These are phyloP conservation scores for Terfezia boudieri DNA, from an alignment of 495 filamentous ascomycete genomes.

Conservation along the genomic window DNA sequence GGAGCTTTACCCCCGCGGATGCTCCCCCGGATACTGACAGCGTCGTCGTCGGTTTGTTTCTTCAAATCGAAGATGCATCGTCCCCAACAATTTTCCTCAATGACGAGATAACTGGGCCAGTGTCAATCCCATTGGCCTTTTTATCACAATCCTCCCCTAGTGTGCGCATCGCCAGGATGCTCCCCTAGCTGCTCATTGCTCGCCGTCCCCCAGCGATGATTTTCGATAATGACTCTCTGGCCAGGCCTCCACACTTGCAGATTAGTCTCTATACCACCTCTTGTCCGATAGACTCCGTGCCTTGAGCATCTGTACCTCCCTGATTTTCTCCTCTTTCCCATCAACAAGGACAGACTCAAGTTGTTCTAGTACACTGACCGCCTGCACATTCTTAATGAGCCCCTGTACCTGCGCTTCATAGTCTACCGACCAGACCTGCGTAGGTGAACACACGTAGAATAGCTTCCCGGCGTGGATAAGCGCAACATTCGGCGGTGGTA, in stretches of 20 bases:
- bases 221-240: constrained; percentile 74
- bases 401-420: constrained; percentile 84
- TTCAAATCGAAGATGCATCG: neutral
- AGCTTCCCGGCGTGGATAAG: constrained; percentile 85
- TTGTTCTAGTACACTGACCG: constrained; percentile 67
- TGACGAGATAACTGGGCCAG: constrained; percentile 1
- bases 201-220: constrained; percentile 42
- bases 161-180: neutral
- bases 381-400: constrained; percentile 50
- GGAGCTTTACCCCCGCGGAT: neutral
- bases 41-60: neutral
- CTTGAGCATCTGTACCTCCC: constrained; percentile 74
- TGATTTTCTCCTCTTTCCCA: constrained; percentile 46
- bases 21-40: constrained; percentile 4
- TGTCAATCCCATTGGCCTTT: neutral
- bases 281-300: constrained; percentile 63
- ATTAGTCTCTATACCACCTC: constrained; percentile 70
- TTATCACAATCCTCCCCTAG: neutral
- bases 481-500: constrained; percentile 82
- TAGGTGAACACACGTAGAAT: constrained; percentile 77
- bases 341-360: constrained; percentile 83
- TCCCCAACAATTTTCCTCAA: constrained; percentile 24
- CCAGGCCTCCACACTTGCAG: constrained; percentile 62
- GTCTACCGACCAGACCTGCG: constrained; percentile 72
- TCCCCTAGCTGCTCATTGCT: neutral